phyloP scores from a whole-genome alignment of 2,329 filamentous ascomycete species.

The Verruconis gallopava region DNA sequence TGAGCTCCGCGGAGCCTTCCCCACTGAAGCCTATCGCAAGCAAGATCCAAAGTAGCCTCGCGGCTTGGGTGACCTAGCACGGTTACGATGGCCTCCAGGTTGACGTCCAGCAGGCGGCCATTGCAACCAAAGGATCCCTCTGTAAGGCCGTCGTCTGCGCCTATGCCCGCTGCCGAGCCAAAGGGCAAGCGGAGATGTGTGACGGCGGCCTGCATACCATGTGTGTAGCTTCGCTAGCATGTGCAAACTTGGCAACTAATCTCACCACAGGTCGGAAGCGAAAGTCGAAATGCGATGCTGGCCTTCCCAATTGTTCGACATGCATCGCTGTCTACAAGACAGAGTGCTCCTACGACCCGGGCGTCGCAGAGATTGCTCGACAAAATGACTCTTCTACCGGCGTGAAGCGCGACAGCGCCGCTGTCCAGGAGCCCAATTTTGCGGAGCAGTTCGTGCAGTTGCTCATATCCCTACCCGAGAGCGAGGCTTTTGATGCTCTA shows the following conservation, averaged over 20 bases:
- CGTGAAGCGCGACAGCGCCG: constrained; percentile 25
- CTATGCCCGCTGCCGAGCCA: no score
- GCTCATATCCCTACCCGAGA: constrained; percentile 31
- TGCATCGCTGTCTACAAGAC: constrained; percentile 39
- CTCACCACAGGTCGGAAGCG: neutral
- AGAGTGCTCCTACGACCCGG: constrained; percentile 36
- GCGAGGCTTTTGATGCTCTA: constrained; percentile 30
- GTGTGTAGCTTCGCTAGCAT: neutral
- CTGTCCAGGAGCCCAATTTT: constrained; percentile 20
- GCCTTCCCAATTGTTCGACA: constrained; percentile 35
- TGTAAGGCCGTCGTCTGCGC: no score
- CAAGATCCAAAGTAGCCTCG: no score
- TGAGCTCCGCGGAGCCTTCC: no score
- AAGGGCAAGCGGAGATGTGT: constrained; percentile 7
- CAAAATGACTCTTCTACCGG: constrained; percentile 29
- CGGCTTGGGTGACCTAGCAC: no score
- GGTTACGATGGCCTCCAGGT: no score
- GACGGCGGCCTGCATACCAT: constrained; percentile 6
- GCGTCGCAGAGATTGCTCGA: constrained; percentile 13
- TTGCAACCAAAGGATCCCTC: no score
- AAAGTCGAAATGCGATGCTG: constrained; percentile 34
- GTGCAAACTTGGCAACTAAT: no score
- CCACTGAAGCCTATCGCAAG: no score
- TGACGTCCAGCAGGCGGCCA: no score
- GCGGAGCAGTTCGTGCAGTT: constrained; percentile 20